phyloP scores from a whole-genome alignment of 768 basidiomycete species.

The Leccinum ochraceum region DNA sequence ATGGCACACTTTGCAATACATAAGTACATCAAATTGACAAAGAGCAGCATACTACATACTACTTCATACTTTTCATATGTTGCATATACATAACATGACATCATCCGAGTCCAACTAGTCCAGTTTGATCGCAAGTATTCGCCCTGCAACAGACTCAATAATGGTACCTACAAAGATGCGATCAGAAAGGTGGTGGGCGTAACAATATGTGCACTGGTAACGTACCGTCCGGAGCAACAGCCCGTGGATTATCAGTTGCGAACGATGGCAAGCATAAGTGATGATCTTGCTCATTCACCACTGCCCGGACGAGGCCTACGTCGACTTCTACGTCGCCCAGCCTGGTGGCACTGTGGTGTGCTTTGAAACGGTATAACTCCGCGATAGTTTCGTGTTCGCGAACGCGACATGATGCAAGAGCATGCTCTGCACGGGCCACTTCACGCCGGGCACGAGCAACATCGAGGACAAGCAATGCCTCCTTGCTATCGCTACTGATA shows the following conservation, averaged over 20 bases:
- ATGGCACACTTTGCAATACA: too few species aligned
- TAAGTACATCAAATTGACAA: too few species aligned
- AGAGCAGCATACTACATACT: too few species aligned
- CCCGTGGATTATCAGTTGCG: not conserved
- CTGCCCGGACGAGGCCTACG: not conserved
- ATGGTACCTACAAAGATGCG: too few species aligned
- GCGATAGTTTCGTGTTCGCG: not conserved
- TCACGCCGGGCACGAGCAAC: not conserved
- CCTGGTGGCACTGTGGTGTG: not conserved
- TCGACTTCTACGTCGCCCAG: not conserved
- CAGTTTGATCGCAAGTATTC: too few species aligned
- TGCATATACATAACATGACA: too few species aligned
- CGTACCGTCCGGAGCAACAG: not conserved
- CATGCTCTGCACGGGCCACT: not conserved
- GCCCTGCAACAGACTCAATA: too few species aligned
- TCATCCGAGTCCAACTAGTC: too few species aligned
- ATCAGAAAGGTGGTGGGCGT: not conserved
- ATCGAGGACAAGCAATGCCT: not conserved
- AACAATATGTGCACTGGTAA: not conserved
- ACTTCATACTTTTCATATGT: too few species aligned
- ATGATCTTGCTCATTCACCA: not conserved
- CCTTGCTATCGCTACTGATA: not conserved
- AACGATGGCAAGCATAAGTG: not conserved
- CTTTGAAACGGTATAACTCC: not conserved
- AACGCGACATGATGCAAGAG: not conserved